These are phyloP conservation scores for thale cress (Arabidopsis thaliana) DNA, from an alignment of 345 rosid genomes.

Conservation along the genomic window TAIR10.1 NC_003075.7:18118501-18119000, in stretches of 20 bases:
- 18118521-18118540: background rate
- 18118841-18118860: slow-evolving; percentile 47
- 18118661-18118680: slow-evolving; percentile 93
- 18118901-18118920: slow-evolving; percentile 38
- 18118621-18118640: slow-evolving; percentile 84
- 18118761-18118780: slow-evolving; percentile 72
- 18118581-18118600: background rate
- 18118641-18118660: slow-evolving; percentile 79
- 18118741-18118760: slow-evolving; percentile 81
- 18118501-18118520: background rate
- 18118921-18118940: slow-evolving; percentile 43
- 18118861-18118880: slow-evolving; percentile 41
- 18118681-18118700: slow-evolving; percentile 93
- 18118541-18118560: slow-evolving; percentile 1
- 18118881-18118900: slow-evolving; percentile 13
- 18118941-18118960: slow-evolving; percentile 43
- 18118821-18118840: slow-evolving; percentile 50
- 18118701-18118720: slow-evolving; percentile 78
- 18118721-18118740: slow-evolving; percentile 84
- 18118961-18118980: slow-evolving; percentile 26
- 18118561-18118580: slow-evolving; percentile 8
- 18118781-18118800: slow-evolving; percentile 88
- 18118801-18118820: slow-evolving; percentile 88
- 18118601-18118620: slow-evolving; percentile 58
- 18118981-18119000: background rate